A percentile compares a stretch with the other conserved stretches of the same genome.
phyloP scores from a whole-genome alignment of 148 eudicot species.

The Cornus suecica region DNA sequence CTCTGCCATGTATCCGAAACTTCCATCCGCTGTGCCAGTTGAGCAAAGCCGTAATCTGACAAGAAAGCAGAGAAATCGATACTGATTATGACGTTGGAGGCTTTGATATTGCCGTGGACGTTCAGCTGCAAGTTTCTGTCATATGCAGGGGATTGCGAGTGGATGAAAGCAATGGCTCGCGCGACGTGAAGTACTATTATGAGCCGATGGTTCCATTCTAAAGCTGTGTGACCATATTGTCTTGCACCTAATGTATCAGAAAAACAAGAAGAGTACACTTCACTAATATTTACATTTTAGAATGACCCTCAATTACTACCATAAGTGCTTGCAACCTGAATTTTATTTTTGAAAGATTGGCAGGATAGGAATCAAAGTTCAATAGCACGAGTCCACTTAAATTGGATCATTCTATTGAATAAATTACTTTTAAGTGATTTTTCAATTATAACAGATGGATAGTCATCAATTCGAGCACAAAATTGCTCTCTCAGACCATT shows the following conservation, averaged over 20 bases:
- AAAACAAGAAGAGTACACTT: not conserved
- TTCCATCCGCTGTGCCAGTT: slow-evolving; percentile 25
- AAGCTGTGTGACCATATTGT: slow-evolving; percentile 31
- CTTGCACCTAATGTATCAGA: slow-evolving; percentile 19
- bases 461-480: no score
- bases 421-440: no score
- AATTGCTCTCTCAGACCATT: no score
- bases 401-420: no score
- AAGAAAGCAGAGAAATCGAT: slow-evolving; percentile 25
- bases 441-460: no score
- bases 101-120: slow-evolving; percentile 35
- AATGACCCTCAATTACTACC: not conserved
- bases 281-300: not conserved
- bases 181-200: slow-evolving; percentile 25
- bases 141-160: slow-evolving; percentile 10
- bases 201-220: slow-evolving; percentile 31
- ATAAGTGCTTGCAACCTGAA: not conserved
- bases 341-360: no score
- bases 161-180: slow-evolving; percentile 33
- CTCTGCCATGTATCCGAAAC: slow-evolving; percentile 15
- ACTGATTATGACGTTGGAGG: slow-evolving; percentile 35
- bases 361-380: no score
- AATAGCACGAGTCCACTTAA: no score
- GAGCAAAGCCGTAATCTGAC: slow-evolving; percentile 35
- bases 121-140: slow-evolving; percentile 25